Evolutionary conservation across 352 stramenopile species (phyloP).

Genomic region (Pythium vanterpoolii): DNA sequence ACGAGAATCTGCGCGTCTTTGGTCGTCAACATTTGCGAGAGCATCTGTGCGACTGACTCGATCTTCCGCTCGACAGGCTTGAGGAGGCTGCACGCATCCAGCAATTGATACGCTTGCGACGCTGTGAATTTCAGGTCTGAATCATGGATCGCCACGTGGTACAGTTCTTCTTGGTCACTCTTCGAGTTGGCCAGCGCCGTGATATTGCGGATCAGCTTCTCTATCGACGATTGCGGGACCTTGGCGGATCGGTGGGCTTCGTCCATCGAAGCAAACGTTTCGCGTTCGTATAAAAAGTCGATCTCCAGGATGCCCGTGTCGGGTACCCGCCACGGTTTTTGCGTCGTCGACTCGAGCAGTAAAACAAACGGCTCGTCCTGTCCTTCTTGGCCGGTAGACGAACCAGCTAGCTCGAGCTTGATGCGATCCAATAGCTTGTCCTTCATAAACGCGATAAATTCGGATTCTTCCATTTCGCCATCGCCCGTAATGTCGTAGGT

Average conservation of each 20-base stretch:
- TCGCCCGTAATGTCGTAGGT: conserved; percentile 74
- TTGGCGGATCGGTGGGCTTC: conserved; percentile 50
- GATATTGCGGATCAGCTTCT: conserved; percentile 75
- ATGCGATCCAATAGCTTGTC: conserved; percentile 57
- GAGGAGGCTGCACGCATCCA: conserved; percentile 72
- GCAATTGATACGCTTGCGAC: conserved; percentile 70
- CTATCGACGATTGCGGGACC: conserved; percentile 63
- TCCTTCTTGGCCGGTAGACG: not conserved
- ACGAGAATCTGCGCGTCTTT: conserved; percentile 76
- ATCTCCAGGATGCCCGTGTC: conserved; percentile 61
- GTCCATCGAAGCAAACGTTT: conserved; percentile 56
- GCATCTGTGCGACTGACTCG: conserved; percentile 61
- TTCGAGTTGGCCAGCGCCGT: conserved; percentile 44
- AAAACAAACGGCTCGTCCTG: conserved; percentile 15
- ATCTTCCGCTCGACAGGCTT: conserved; percentile 52
- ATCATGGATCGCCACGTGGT: conserved; percentile 71
- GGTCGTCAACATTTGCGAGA: conserved; percentile 83
- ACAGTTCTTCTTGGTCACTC: conserved; percentile 73
- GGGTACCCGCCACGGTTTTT: conserved; percentile 63
- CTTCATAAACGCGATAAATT: conserved; percentile 84
- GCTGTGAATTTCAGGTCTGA: conserved; percentile 80
- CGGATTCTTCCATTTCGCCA: conserved; percentile 75
- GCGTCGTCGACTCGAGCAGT: conserved; percentile 50
- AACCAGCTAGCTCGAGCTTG: conserved; percentile 36
- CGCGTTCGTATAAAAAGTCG: conserved; percentile 77